Evolutionary conservation across 768 basidiomycete genomes (phyloP).

Genomic region (Boletus sp.): DNA sequence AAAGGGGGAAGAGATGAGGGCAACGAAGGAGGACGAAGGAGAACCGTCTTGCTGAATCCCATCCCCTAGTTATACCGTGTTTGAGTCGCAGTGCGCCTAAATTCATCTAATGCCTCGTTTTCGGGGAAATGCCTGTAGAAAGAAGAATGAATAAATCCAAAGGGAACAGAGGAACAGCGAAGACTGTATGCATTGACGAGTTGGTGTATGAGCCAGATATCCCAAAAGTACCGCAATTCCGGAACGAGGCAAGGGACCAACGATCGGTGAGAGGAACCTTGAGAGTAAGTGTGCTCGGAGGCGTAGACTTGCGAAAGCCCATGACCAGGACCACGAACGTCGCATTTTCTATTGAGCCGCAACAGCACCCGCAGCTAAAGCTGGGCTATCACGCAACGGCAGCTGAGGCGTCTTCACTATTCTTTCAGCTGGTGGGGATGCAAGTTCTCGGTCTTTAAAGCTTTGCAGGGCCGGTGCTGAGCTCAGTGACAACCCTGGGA

Average conservation of each 20-base stretch:
- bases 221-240: slow-evolving; percentile 4
- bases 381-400: slow-evolving; percentile 58
- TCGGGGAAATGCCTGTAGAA: slow-evolving; percentile 29
- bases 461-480: slow-evolving; percentile 33
- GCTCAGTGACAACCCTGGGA: slow-evolving; percentile 33
- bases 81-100: slow-evolving; percentile 12
- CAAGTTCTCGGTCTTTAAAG: slow-evolving; percentile 36
- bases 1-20: neutral
- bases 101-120: slow-evolving; percentile 21
- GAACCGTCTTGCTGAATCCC: neutral
- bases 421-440: slow-evolving; percentile 38
- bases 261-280: neutral
- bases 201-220: neutral
- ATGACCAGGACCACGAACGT: neutral
- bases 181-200: slow-evolving; percentile 11
- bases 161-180: slow-evolving; percentile 13
- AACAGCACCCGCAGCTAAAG: slow-evolving; percentile 46
- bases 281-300: neutral
- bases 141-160: slow-evolving; percentile 34
- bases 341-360: slow-evolving; percentile 27
- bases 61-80: slow-evolving; percentile 10
- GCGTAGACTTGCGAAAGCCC: slow-evolving; percentile 2
- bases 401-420: slow-evolving; percentile 59
- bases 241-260: neutral
- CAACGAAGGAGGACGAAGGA: neutral